Conservation (phyloP, 164 flowering plant species). For the Vitis rupestris region DNA sequence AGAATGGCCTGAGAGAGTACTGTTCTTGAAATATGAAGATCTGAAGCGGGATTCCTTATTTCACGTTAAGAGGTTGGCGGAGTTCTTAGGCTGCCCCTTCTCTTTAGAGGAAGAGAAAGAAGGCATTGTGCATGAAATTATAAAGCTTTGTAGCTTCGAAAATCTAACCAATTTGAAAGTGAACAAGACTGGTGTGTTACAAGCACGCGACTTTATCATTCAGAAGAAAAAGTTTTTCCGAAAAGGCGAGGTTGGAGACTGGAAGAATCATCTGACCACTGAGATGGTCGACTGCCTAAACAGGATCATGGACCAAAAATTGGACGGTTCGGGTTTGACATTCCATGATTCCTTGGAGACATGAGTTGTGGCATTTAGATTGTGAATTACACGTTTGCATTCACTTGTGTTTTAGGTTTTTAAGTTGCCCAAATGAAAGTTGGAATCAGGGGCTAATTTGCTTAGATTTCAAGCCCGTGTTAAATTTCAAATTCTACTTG, state of each 20-base stretch:
- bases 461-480: too few relatives aligned
- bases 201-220: neutral
- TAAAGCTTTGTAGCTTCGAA: neutral
- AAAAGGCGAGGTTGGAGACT: constrained; percentile 13
- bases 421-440: too few relatives aligned
- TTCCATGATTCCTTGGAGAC: too few relatives aligned
- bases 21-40: constrained; percentile 3
- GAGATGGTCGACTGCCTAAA: neutral
- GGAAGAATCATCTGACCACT: constrained; percentile 1
- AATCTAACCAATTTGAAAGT: neutral
- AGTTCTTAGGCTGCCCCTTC: constrained; percentile 3
- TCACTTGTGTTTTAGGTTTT: too few relatives aligned
- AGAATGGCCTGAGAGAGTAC: neutral
- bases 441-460: too few relatives aligned
- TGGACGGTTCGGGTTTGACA: too few relatives aligned
- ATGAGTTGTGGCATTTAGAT: too few relatives aligned
- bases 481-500: too few relatives aligned
- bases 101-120: neutral
- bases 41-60: neutral
- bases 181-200: neutral
- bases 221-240: neutral
- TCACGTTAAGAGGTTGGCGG: neutral
- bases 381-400: too few relatives aligned
- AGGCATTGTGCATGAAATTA: neutral
- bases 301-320: too few relatives aligned